phyloP scores from a whole-genome alignment of 208 protist genomes.

The Acanthamoeba lenticulata region DNA sequence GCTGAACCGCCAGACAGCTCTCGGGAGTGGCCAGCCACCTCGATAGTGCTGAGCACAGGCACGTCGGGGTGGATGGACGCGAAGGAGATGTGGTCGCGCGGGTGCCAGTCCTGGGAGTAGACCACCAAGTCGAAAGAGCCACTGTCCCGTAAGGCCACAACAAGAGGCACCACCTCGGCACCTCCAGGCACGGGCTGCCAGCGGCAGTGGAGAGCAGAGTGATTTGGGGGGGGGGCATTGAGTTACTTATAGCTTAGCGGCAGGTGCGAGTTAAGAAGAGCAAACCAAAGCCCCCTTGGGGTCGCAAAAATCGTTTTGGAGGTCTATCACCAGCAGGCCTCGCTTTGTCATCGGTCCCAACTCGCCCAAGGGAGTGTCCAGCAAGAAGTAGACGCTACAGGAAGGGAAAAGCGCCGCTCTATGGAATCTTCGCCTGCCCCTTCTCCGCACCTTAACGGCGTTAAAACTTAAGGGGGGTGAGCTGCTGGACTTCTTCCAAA shows the following conservation, averaged over 20 bases:
- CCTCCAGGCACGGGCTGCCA: conserved; percentile 12
- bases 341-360: conserved; percentile 42
- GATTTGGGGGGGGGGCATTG: neutral
- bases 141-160: conserved; percentile 75
- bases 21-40: conserved; percentile 4
- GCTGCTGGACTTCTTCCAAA: too few relatives aligned
- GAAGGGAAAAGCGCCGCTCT: too few relatives aligned
- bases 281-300: conserved; percentile 25
- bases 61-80: conserved; percentile 75
- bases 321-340: conserved; percentile 84
- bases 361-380: too few relatives aligned
- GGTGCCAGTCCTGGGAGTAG: conserved; percentile 86
- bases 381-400: too few relatives aligned
- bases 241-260: neutral
- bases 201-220: neutral
- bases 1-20: neutral
- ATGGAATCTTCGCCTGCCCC: too few relatives aligned
- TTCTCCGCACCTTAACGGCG: too few relatives aligned
- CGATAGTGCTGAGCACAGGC: conserved; percentile 68
- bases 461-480: too few relatives aligned
- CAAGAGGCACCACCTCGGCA: conserved; percentile 67
- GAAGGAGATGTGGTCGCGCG: conserved; percentile 84
- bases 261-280: neutral
- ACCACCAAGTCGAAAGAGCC: conserved; percentile 82
- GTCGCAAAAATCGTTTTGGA: conserved; percentile 86